Evolutionary conservation across 768 basidiomycete genomes (phyloP).

Genomic region (Floccularia luteovirens): DNA sequence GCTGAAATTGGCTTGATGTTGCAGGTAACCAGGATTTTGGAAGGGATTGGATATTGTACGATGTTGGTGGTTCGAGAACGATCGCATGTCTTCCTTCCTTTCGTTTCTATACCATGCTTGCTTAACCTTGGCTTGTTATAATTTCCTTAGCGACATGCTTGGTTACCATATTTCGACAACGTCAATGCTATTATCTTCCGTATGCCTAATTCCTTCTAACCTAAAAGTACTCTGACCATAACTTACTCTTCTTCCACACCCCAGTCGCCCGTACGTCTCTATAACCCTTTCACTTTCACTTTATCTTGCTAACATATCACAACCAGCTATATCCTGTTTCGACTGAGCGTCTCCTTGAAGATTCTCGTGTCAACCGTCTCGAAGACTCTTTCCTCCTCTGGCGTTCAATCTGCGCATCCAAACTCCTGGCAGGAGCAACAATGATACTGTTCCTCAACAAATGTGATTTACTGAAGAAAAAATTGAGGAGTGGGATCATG

Average conservation of each 20-base stretch:
- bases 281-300: conserved; percentile 17
- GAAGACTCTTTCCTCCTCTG: conserved; percentile 71
- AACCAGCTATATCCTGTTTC: conserved; percentile 33
- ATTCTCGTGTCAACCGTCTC: conserved; percentile 55
- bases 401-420: conserved; percentile 52
- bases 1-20: conserved; percentile 7
- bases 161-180: conserved; percentile 65
- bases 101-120: not conserved
- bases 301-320: not conserved
- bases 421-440: conserved; percentile 50
- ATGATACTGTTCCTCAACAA: conserved; percentile 75
- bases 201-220: conserved; percentile 29
- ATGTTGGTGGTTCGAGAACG: conserved; percentile 61
- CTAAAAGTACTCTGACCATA: not conserved
- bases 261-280: conserved; percentile 45
- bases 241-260: conserved; percentile 15
- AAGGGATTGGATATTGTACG: conserved; percentile 59
- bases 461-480: conserved; percentile 51
- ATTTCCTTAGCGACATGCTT: conserved; percentile 50
- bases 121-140: not conserved
- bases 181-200: conserved; percentile 76
- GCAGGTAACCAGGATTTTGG: conserved; percentile 20
- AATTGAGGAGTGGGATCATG: conserved; percentile 35
- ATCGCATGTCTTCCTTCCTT: conserved; percentile 24
- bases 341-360: conserved; percentile 45